Conservation (phyloP, 1,284 basidiomycete species). For the Porogramme epimiltina region DNA sequence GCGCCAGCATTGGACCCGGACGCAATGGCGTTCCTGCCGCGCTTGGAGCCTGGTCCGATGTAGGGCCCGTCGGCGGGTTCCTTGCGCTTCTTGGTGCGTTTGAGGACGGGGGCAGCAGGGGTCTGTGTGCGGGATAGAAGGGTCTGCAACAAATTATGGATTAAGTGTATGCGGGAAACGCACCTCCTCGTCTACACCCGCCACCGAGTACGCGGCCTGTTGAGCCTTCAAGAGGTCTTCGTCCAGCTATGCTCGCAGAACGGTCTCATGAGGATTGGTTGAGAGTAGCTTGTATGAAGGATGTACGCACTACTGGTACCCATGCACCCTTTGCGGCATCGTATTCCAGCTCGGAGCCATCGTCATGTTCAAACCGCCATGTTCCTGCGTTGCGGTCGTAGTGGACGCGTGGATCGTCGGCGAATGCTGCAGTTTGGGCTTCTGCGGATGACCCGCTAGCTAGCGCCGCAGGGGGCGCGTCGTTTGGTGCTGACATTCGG, state of each 20-base stretch:
- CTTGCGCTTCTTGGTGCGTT: conserved; percentile 83
- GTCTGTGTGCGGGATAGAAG: conserved; percentile 48
- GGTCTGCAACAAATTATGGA: conserved; percentile 16
- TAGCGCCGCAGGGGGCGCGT: conserved; percentile 47
- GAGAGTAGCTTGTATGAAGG: too few relatives aligned
- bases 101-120: conserved; percentile 81
- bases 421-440: conserved; percentile 67
- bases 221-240: conserved; percentile 84
- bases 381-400: conserved; percentile 76
- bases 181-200: conserved; percentile 90
- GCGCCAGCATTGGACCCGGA: conserved; percentile 28
- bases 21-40: conserved; percentile 55
- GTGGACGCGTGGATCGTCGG: conserved; percentile 77
- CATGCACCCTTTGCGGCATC: conserved; percentile 73
- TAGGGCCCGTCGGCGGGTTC: conserved; percentile 63
- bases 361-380: conserved; percentile 90
- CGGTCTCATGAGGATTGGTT: too few relatives aligned
- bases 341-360: conserved; percentile 90
- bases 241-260: conserved; percentile 78
- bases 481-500: conserved; percentile 16
- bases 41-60: conserved; percentile 62
- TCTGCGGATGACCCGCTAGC: conserved; percentile 51
- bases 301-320: conserved; percentile 75
- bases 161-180: conserved; percentile 30
- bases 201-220: conserved; percentile 90